These are phyloP conservation scores for Delonix regia DNA, from an alignment of 306 rosid species.

Conservation along the genomic window DNA sequence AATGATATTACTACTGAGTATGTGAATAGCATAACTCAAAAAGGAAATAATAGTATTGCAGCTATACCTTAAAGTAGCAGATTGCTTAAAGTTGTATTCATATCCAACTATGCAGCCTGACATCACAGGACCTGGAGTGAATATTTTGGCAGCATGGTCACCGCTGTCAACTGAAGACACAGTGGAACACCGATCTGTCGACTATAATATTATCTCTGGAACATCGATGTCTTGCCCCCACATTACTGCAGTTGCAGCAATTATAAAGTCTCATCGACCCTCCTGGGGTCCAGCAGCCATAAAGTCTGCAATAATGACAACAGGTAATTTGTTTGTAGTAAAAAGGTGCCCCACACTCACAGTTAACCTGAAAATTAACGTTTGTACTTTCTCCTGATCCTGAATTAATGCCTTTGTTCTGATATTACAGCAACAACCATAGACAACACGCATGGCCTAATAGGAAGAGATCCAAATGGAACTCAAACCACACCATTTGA, in stretches of 20 bases:
- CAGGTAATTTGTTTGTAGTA: conserved; percentile 40
- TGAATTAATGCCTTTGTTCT: conserved; percentile 17
- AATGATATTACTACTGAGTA: neutral
- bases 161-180: conserved; percentile 53
- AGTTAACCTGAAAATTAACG: conserved; percentile 16
- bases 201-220: conserved; percentile 69
- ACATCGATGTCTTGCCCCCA: conserved; percentile 77
- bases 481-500: conserved; percentile 63
- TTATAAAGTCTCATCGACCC: conserved; percentile 55
- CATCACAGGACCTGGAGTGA: conserved; percentile 67
- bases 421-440: conserved; percentile 50
- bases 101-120: conserved; percentile 61
- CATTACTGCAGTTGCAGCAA: conserved; percentile 63
- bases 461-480: conserved; percentile 73
- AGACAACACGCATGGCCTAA: conserved; percentile 47
- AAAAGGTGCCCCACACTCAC: neutral
- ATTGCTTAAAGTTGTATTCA: neutral
- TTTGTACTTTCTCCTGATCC: conserved; percentile 2
- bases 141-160: conserved; percentile 80
- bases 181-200: conserved; percentile 46
- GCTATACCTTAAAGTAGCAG: neutral
- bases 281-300: conserved; percentile 71
- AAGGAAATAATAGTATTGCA: neutral
- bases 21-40: neutral
- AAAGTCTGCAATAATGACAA: conserved; percentile 70